These are phyloP conservation scores for Gloeophyllum trabeum DNA, from an alignment of 768 basidiomycete species.

Conservation along the genomic window DNA sequence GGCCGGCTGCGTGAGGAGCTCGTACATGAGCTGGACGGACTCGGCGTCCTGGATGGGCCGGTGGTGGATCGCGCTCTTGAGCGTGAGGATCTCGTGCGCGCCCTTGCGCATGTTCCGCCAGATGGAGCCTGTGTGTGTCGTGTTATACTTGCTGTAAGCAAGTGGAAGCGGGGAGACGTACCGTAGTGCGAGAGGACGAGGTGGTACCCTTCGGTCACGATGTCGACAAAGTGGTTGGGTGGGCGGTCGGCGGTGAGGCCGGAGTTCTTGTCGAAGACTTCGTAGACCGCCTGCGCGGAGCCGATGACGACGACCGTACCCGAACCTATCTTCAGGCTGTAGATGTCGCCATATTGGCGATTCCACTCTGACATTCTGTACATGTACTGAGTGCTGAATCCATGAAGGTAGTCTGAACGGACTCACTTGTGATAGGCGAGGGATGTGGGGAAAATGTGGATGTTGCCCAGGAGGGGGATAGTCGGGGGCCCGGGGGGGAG, in stretches of 20 bases:
- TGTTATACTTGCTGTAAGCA: no score
- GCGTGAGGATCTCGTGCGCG: slow-evolving; percentile 4
- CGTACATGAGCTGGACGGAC: slow-evolving; percentile 17
- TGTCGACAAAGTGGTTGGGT: slow-evolving; percentile 10
- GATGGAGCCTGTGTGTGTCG: no score
- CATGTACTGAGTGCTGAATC: no score
- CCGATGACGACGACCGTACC: slow-evolving; percentile 15
- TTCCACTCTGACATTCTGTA: no score
- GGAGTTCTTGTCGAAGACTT: slow-evolving; percentile 17
- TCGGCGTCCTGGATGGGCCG: slow-evolving; percentile 19
- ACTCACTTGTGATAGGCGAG: slow-evolving; percentile 6
- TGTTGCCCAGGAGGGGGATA: slow-evolving; percentile 11
- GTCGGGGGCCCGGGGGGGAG: slow-evolving; percentile 17
- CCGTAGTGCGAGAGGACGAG: slow-evolving; percentile 9
- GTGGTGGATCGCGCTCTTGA: slow-evolving; percentile 10
- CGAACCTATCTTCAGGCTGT: slow-evolving; percentile 14
- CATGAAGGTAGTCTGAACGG: no score
- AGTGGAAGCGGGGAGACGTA: no score
- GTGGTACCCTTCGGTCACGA: slow-evolving; percentile 10
- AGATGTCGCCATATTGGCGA: slow-evolving; percentile 3
- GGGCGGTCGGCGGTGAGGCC: slow-evolving; percentile 15
- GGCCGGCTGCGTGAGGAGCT: slow-evolving; percentile 16
- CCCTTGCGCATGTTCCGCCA: background rate
- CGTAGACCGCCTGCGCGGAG: slow-evolving; percentile 11
- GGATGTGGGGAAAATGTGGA: slow-evolving; percentile 9